Base-by-base conservation (phyloP, 805 yeast genomes). In the Ogataea pini region DNA sequence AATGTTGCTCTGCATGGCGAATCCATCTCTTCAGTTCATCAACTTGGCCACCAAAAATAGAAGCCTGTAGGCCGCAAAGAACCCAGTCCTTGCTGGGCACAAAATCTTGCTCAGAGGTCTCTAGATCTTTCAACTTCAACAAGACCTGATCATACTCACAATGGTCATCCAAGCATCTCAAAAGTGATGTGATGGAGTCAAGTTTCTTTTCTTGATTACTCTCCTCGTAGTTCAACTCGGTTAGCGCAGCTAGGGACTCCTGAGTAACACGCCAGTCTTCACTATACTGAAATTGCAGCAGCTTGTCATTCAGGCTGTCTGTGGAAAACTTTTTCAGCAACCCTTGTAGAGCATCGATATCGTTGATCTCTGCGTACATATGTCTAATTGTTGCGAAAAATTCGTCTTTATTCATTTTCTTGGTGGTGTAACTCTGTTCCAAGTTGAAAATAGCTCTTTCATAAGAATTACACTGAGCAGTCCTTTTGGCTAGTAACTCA, bases 331-430 rank as follows among this genome's bases (percentile, higher is more conserved):
- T 77, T 50, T 87, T 82, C 48, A 91, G 69, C 4, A 89, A 81
- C 18, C 99, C 99, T 61, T 87, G 91, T 27, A 94, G 72, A 0
- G 96, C 83, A 70, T 94, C 99, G 31, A 84, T 76, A 60, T 95
- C 99, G 58, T 89, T 92, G 42, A 94, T 80, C 48, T 81, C 85
- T 7, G 96, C 85, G 64, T 94, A 94, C 72, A 91, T 86, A 22
- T 77, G 76, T 57, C 89, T 89, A n/a, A 94, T 66, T 4, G 82
- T 74, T 71, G 63, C 18, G 73, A 75, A 58, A 69, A 71, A 52
- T 60, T 72, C 67, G 57, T 67, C 64, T 44, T 73, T 62, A 16
- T 59, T 72, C 53, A 70, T 64, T 28, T 49, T 58, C 39, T 25
- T 63, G 51, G 44, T 55, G 31, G 90, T 69, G 50, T 78, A 79